Evolutionary conservation across 1,139 yeast species (phyloP).

Genomic region (Debaryomyces fabryi): DNA sequence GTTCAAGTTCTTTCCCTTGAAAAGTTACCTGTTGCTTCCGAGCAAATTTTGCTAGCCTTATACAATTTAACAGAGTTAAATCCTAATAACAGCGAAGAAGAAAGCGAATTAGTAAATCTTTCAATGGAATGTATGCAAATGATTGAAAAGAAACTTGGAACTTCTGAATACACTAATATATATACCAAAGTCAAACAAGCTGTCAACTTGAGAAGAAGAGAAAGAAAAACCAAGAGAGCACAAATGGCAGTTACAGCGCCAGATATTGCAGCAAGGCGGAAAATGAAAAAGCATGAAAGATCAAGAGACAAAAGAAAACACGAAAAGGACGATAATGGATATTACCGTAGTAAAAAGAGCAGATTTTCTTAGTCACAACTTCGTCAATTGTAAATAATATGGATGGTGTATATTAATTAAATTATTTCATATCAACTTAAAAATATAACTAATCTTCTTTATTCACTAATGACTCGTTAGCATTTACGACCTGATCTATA

Average conservation of each 20-base stretch:
- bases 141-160: conserved; percentile 72
- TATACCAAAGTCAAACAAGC: conserved; percentile 65
- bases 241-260: conserved; percentile 81
- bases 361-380: conserved; percentile 14
- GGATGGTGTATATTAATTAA: not conserved
- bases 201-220: conserved; percentile 66
- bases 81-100: conserved; percentile 42
- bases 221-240: conserved; percentile 75
- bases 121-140: conserved; percentile 71
- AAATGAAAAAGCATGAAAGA: conserved; percentile 73
- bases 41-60: conserved; percentile 60
- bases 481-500: conserved; percentile 1
- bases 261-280: conserved; percentile 74
- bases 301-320: conserved; percentile 76
- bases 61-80: conserved; percentile 55
- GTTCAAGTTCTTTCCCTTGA: conserved; percentile 49
- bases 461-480: not conserved
- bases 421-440: not conserved
- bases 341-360: conserved; percentile 65
- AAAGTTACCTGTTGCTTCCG: conserved; percentile 42
- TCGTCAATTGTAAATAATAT: conserved; percentile 1
- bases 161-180: conserved; percentile 65
- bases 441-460: conserved; percentile 1
- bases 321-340: conserved; percentile 76
- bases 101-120: conserved; percentile 55